Conservation (phyloP, 2,329 filamentous ascomycete species). For the Pseudocercospora fijiensis region DNA sequence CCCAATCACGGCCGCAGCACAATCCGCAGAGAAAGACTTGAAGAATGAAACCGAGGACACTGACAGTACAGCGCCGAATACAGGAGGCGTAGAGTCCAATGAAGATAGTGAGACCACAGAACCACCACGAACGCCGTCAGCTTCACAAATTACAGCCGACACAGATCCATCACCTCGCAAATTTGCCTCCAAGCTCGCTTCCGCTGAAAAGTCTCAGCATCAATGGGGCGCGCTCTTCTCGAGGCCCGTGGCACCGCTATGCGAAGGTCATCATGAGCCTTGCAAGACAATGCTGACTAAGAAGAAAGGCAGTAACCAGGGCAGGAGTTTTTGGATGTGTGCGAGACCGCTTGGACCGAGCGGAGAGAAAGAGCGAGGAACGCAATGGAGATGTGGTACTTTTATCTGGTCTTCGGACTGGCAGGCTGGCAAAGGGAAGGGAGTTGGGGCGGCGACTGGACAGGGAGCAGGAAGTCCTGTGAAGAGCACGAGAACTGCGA, state of each 20-base stretch:
- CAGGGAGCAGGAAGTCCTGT: slow-evolving; percentile 12
- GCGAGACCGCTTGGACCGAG: slow-evolving; percentile 77
- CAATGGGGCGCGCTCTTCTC: slow-evolving; percentile 83
- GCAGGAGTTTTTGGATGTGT: slow-evolving; percentile 67
- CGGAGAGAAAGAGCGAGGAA: slow-evolving; percentile 78
- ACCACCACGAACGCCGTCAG: not conserved
- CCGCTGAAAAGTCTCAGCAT: slow-evolving; percentile 32
- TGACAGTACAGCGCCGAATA: not conserved
- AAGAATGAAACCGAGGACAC: not conserved
- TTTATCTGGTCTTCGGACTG: slow-evolving; percentile 72
- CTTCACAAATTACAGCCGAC: not conserved
- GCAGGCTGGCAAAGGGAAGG: slow-evolving; percentile 32
- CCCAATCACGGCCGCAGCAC: not conserved
- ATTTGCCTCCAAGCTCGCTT: slow-evolving; percentile 28
- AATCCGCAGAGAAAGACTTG: not conserved
- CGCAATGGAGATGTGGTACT: slow-evolving; percentile 82
- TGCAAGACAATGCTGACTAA: slow-evolving; percentile 83
- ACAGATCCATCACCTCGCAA: slow-evolving; percentile 24
- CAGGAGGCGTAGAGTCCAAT: not conserved
- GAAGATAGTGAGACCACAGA: not conserved
- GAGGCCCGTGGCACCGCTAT: slow-evolving; percentile 71
- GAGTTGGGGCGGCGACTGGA: slow-evolving; percentile 4
- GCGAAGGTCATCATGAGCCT: slow-evolving; percentile 79
- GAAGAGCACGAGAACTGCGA: not conserved
- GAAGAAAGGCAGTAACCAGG: slow-evolving; percentile 81